phyloP scores from a whole-genome alignment of 495 filamentous ascomycete species.

The Sabuloglossum arenarium region DNA sequence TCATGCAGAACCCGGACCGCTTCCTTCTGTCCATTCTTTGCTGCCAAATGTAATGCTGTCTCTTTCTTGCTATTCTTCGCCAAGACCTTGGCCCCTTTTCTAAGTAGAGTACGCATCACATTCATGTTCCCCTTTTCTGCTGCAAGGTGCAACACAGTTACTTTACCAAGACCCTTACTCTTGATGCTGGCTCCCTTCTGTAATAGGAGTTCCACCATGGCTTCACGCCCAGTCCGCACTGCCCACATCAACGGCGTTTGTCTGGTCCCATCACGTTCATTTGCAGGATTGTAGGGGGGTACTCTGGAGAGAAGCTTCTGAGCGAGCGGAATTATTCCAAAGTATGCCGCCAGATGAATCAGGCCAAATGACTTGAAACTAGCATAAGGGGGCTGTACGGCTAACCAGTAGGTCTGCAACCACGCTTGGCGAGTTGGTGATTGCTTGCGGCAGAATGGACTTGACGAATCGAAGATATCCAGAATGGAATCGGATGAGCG shows the following conservation, averaged over 20 bases:
- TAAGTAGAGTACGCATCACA: background rate
- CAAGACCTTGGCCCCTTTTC: background rate
- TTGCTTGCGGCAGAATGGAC: background rate
- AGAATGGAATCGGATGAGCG: background rate
- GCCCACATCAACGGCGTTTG: background rate
- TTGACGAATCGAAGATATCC: background rate
- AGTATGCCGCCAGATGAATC: background rate
- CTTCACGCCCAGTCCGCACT: background rate
- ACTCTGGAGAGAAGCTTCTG: background rate
- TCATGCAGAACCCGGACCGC: background rate
- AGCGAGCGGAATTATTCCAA: background rate
- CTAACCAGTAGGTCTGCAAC: background rate
- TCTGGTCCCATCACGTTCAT: background rate
- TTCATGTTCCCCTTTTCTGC: background rate
- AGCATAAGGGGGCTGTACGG: background rate
- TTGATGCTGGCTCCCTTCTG: background rate
- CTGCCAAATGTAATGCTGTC: background rate
- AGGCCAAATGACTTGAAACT: background rate
- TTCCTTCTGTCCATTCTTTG: background rate
- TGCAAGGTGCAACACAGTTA: background rate
- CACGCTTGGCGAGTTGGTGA: background rate
- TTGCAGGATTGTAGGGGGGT: background rate
- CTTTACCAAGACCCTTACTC: background rate
- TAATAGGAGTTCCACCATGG: background rate
- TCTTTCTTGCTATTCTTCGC: background rate